These are phyloP conservation scores for Stephanodiscus triporus DNA, from an alignment of 108 stramenopile species.

Conservation along the genomic window DNA sequence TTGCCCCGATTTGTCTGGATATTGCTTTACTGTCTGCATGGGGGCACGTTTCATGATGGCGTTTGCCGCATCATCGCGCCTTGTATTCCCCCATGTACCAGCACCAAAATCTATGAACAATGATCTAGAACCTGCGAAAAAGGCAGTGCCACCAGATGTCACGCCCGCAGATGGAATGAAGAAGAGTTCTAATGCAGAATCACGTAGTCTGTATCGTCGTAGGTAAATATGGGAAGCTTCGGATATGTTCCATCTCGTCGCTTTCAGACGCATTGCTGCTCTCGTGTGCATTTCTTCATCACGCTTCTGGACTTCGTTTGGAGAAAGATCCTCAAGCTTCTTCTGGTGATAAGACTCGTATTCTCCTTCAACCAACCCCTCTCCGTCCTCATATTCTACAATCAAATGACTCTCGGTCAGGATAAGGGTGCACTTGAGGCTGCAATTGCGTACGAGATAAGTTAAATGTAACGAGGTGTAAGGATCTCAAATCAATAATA, in stretches of 20 bases:
- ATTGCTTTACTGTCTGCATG: constrained; percentile 88
- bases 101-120: constrained; percentile 94
- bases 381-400: constrained; percentile 83
- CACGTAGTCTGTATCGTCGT: constrained; percentile 91
- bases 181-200: constrained; percentile 95
- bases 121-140: constrained; percentile 76
- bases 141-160: constrained; percentile 73
- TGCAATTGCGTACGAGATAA: not conserved
- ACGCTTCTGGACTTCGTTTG: constrained; percentile 35
- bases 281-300: constrained; percentile 59
- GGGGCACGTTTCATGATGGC: constrained; percentile 87
- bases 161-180: constrained; percentile 90
- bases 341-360: constrained; percentile 60
- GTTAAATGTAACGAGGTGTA: not conserved
- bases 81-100: constrained; percentile 75
- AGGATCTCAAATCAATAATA: not conserved
- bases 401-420: constrained; percentile 86
- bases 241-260: constrained; percentile 87
- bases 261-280: constrained; percentile 82
- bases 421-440: constrained; percentile 69
- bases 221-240: constrained; percentile 91
- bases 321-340: constrained; percentile 56
- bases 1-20: constrained; percentile 82
- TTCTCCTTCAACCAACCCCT: constrained; percentile 82
- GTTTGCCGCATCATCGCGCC: constrained; percentile 86